phyloP scores from a whole-genome alignment of 2,329 filamentous ascomycete species.

The Westerdykella aurantiaca region DNA sequence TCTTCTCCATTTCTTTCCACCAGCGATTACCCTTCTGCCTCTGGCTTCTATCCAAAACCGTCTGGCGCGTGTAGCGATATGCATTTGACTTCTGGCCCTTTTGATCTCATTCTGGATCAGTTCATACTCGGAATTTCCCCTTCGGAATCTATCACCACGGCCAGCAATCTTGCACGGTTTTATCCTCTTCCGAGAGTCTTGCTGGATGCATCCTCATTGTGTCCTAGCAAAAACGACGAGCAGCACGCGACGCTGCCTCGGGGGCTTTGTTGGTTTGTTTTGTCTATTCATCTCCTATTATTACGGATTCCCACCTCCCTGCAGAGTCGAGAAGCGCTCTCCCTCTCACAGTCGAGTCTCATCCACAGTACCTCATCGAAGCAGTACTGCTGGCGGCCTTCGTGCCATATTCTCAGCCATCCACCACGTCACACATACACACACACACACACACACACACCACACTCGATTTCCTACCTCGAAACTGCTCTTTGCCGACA shows the following conservation, averaged over 20 bases:
- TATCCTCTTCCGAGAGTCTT: constrained; percentile 19
- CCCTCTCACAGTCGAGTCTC: constrained; percentile 17
- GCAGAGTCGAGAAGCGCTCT: constrained; percentile 28
- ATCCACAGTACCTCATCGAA: constrained; percentile 32
- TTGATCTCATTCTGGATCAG: too few relatives aligned
- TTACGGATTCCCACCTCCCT: constrained; percentile 26
- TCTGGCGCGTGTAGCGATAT: constrained; percentile 8
- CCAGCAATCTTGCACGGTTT: constrained; percentile 12
- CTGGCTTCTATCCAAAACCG: constrained; percentile 19
- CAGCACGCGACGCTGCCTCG: constrained; percentile 25
- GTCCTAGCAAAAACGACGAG: constrained; percentile 19
- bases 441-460: background rate
- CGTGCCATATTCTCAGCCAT: constrained; percentile 22
- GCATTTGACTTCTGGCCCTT: too few relatives aligned
- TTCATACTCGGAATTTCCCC: too few relatives aligned
- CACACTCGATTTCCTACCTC: background rate
- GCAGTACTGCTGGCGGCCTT: constrained; percentile 27
- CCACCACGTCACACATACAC: constrained; percentile 3
- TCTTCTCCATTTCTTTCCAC: constrained; percentile 20
- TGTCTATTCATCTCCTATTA: constrained; percentile 29
- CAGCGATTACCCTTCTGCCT: constrained; percentile 27
- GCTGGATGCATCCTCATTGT: constrained; percentile 24
- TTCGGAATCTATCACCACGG: constrained; percentile 22
- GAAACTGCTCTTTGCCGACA: constrained; percentile 8
- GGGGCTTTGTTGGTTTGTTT: constrained; percentile 30